Base-by-base conservation (phyloP, 106 monocot genomes). In the Gastrodia elata region DNA sequence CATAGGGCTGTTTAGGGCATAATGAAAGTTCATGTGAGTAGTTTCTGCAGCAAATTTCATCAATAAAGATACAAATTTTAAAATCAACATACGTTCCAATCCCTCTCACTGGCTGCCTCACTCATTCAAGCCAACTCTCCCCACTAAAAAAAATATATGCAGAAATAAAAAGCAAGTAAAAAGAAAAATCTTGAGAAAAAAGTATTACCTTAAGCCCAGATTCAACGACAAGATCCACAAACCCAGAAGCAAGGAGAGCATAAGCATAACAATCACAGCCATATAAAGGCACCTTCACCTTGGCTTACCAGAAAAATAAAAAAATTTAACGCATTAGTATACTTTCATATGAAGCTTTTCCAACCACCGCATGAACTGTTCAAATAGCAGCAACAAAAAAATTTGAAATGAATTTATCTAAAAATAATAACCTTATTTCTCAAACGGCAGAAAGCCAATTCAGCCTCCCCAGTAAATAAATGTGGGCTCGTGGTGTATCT, bases 211-310 rank as follows among this genome's bases (percentile, higher is more conserved):
- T 98, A 61, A 98, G 81, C 35, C 93, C 98, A 36, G 98, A 93
- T 72, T 98, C 98, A 74, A 98, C 67, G 39, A 98, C 98, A 80
- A 98, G 91, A 85, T 93, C 98, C 57, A 93, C 98, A 82, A 88
- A 91, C 8, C 98, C 98, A 82, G 91, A 87, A 57, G 98, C 87
- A 52, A 93, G 65, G 68, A 98, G 98, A 28, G 98, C 98, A 82
- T 98, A 98, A 13, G 98, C 98, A 76, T 98, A 98, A 79, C 91
- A 98, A 84, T 98, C 98, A 73, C 98, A 93, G 20, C 91, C 98
- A 85, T 98, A 98, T 7, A 93, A 71, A 71, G 91, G 93, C 43
- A 98, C 98, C 86, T 91, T 98, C 25, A 98, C 93, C 98, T 98
- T 35, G 22, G 5, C 73, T 40, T 25, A 71, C 67, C 27, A 37